phyloP scores from a whole-genome alignment of 768 basidiomycete species.

The Mrakia frigida region DNA sequence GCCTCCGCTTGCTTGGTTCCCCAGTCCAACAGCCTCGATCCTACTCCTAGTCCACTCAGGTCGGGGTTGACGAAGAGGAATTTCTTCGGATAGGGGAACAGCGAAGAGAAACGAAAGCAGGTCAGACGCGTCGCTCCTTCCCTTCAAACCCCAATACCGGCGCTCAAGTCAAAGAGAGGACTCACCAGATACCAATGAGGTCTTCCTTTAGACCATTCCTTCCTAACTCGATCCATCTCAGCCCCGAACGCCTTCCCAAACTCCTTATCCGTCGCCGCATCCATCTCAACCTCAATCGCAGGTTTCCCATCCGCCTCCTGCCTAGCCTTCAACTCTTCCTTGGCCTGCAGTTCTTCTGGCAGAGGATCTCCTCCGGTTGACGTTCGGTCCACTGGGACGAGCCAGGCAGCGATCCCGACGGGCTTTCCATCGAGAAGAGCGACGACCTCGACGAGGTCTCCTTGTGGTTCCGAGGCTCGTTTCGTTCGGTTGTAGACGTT shows the following conservation, averaged over 20 bases:
- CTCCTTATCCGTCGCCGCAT: not conserved
- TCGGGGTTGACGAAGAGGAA: not conserved
- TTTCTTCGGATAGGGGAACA: not conserved
- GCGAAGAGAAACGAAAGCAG: not conserved
- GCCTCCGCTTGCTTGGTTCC: not conserved
- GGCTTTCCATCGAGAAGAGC: not conserved
- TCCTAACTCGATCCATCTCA: not conserved
- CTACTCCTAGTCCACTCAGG: not conserved
- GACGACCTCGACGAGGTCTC: too few species aligned
- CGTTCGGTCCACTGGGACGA: not conserved
- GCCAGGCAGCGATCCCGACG: not conserved
- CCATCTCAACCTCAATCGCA: not conserved
- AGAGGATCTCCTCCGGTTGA: not conserved
- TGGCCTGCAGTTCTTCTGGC: not conserved
- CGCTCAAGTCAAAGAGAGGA: not conserved
- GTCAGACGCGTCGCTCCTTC: not conserved
- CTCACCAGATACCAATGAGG: slow-evolving; percentile 6
- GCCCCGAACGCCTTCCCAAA: not conserved
- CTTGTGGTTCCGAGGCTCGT: too few species aligned
- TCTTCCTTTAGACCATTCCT: not conserved
- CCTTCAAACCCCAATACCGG: not conserved
- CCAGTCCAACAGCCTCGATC: not conserved
- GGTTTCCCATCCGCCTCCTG: not conserved
- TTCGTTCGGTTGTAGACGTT: too few species aligned
- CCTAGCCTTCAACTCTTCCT: not conserved